Conservation (phyloP, 805 yeast genomes). For the Priceomyces haplophilus region DNA sequence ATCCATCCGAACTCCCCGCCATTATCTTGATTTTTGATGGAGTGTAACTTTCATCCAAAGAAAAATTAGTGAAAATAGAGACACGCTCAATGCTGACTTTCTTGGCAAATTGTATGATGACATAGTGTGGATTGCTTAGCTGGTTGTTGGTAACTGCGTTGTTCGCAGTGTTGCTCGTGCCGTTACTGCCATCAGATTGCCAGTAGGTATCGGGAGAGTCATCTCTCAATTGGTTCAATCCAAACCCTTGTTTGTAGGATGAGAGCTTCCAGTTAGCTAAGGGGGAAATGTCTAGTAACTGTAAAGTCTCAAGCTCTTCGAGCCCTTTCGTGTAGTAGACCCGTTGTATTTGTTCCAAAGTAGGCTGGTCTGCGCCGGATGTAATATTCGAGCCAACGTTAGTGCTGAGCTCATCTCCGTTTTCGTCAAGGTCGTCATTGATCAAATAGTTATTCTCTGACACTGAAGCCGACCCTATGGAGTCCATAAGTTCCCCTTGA, state of each 20-base stretch:
- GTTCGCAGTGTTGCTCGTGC: conserved; percentile 19
- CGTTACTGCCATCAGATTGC: conserved; percentile 85
- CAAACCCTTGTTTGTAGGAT: conserved; percentile 68
- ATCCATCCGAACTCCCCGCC: conserved; percentile 74
- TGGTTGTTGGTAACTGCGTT: conserved; percentile 29
- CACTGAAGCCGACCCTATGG: conserved; percentile 20
- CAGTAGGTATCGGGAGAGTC: conserved; percentile 73
- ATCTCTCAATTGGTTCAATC: conserved; percentile 67
- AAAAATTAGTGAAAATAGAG: conserved; percentile 67
- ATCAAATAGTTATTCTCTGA: conserved; percentile 4
- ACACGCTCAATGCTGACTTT: conserved; percentile 66
- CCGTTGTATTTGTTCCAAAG: conserved; percentile 39
- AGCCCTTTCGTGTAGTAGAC: conserved; percentile 46
- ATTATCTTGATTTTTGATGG: conserved; percentile 64
- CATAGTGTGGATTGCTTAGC: conserved; percentile 70
- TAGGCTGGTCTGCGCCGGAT: conserved; percentile 28
- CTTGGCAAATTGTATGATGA: conserved; percentile 78
- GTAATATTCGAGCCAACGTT: conserved; percentile 13
- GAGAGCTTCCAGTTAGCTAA: conserved; percentile 84
- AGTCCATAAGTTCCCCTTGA: conserved; percentile 28
- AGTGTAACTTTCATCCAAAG: conserved; percentile 86
- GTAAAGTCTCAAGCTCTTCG: conserved; percentile 52
- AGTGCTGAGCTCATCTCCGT: conserved; percentile 10
- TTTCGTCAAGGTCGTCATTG: conserved; percentile 12
- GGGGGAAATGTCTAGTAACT: conserved; percentile 71